Percentiles rank a stretch among this genome's conserved stretches.
phyloP scores from a whole-genome alignment of 2,329 filamentous ascomycete species.

The Alternaria viburni region DNA sequence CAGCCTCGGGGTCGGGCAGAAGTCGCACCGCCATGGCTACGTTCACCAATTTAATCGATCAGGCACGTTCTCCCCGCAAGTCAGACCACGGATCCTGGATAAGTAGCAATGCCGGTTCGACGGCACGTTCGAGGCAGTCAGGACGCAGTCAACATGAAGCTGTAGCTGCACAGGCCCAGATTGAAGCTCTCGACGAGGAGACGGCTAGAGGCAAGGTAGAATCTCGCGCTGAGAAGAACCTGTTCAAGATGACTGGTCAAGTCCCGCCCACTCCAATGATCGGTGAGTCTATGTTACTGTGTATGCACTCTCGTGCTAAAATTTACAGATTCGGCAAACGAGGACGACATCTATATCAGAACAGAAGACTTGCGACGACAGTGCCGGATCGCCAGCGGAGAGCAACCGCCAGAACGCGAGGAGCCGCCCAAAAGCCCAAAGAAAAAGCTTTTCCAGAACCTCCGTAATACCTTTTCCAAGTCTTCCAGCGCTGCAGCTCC shows the following conservation, averaged over 20 bases:
- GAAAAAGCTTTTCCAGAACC: constrained; percentile 49
- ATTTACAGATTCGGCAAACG: constrained; percentile 6
- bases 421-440: constrained; percentile 46
- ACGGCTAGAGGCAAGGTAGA: constrained; percentile 52
- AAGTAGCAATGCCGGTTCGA: constrained; percentile 23
- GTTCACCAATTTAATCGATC: constrained; percentile 34
- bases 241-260: constrained; percentile 44
- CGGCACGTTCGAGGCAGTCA: constrained; percentile 32
- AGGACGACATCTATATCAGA: constrained; percentile 21
- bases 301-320: not conserved
- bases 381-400: constrained; percentile 21
- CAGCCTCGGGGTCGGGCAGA: constrained; percentile 23
- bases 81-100: constrained; percentile 19
- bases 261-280: constrained; percentile 28
- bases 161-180: constrained; percentile 14
- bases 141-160: constrained; percentile 25
- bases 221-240: constrained; percentile 44
- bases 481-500: constrained; percentile 6
- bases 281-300: constrained; percentile 14
- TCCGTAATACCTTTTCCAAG: constrained; percentile 34
- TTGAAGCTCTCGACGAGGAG: constrained; percentile 33
- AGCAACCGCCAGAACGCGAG: constrained; percentile 14
- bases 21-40: constrained; percentile 27
- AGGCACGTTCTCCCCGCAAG: constrained; percentile 33
- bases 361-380: constrained; percentile 29